These are phyloP conservation scores for Corymbia calophylla DNA, from an alignment of 441 rosid species.

Conservation along the genomic window DNA sequence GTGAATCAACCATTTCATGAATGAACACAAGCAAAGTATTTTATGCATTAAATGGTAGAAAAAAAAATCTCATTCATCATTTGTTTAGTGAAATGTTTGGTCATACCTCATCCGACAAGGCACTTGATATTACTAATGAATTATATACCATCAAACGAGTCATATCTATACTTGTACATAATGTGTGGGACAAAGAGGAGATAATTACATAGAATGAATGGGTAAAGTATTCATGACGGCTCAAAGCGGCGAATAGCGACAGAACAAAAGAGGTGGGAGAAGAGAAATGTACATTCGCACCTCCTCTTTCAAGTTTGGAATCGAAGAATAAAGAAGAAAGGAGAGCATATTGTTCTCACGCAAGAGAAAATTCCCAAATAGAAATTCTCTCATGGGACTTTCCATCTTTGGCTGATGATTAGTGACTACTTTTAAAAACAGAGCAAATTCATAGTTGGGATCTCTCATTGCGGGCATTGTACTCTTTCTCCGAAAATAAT, in stretches of 20 bases:
- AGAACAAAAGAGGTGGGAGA: neutral
- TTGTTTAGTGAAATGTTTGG: neutral
- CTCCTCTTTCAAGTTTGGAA: neutral
- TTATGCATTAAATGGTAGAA: neutral
- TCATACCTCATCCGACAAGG: no score
- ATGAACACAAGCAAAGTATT: neutral
- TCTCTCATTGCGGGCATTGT: neutral
- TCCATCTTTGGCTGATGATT: neutral
- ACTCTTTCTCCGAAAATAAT: neutral
- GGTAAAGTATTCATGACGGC: no score
- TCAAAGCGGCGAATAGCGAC: no score
- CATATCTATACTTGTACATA: no score
- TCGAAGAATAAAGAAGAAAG: neutral
- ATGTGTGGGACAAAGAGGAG: neutral
- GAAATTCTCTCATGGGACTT: neutral
- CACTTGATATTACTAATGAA: no score
- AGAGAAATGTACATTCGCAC: neutral
- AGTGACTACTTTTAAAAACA: neutral
- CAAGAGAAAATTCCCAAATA: neutral
- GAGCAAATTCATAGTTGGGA: neutral
- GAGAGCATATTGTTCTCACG: neutral
- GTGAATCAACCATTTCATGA: accelerated
- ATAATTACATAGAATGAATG: no score
- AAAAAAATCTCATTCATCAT: neutral
- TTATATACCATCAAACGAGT: no score